Conservation (phyloP, 108 stramenopile species). For the Nannochloropsis oceanica region DNA sequence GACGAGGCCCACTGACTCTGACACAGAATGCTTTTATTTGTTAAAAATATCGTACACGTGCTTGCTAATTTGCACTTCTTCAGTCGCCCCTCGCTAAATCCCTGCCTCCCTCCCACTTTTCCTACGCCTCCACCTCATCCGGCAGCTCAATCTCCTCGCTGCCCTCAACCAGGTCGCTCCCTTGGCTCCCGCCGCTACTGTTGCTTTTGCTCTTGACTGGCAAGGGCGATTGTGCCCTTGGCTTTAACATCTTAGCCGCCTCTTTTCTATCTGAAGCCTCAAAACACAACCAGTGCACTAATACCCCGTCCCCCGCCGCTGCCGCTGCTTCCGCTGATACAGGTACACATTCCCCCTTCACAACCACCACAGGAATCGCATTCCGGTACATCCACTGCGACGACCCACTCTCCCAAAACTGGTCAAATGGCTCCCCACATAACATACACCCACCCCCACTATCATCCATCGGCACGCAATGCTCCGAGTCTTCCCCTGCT, state of each 20-base stretch:
- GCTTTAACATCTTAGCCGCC: neutral
- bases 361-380: neutral
- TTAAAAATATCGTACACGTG: too few species aligned
- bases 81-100: too few species aligned
- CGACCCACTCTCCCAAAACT: neutral
- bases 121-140: too few species aligned
- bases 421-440: neutral
- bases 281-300: neutral
- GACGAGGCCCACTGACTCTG: too few species aligned
- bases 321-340: neutral
- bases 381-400: neutral
- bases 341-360: neutral
- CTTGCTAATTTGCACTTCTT: too few species aligned
- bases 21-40: too few species aligned
- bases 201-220: too few species aligned
- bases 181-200: too few species aligned
- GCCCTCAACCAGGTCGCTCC: too few species aligned
- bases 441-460: neutral
- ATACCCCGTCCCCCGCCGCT: neutral
- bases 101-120: too few species aligned
- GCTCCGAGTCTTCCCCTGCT: neutral
- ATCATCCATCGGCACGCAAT: neutral
- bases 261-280: neutral
- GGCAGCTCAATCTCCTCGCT: too few species aligned
- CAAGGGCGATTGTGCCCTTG: too few species aligned